Percentiles rank a stretch among this genome's conserved stretches.
phyloP scores from a whole-genome alignment of 1,284 basidiomycete genomes.

The Fomitopsis schrenkii region DNA sequence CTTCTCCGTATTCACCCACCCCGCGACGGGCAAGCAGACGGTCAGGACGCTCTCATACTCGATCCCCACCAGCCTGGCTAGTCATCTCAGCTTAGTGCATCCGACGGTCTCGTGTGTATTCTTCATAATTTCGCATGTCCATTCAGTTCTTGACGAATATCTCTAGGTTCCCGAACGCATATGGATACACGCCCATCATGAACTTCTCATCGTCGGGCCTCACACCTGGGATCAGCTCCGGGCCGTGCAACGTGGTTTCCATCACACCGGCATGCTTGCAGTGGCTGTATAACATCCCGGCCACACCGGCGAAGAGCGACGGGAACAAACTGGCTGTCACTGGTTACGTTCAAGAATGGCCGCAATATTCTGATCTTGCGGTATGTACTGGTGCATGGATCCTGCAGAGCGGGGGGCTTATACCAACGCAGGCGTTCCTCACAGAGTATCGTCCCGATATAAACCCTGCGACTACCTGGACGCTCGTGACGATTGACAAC shows the following conservation, averaged over 20 bases:
- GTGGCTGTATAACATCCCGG: slow-evolving; percentile 46
- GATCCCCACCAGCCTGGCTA: slow-evolving; percentile 28
- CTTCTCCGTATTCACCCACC: slow-evolving; percentile 32
- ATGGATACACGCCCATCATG: not conserved
- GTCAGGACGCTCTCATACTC: slow-evolving; percentile 35
- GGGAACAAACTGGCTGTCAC: slow-evolving; percentile 50
- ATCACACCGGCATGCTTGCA: slow-evolving; percentile 15
- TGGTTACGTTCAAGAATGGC: slow-evolving; percentile 55
- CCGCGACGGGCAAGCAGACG: slow-evolving; percentile 23
- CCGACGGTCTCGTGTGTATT: not conserved
- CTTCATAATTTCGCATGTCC: not conserved
- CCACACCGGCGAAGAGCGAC: slow-evolving; percentile 37
- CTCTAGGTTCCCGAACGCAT: not conserved
- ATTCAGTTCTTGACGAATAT: not conserved
- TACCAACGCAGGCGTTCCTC: slow-evolving; percentile 41
- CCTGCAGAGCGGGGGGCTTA: not conserved
- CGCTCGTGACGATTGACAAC: slow-evolving; percentile 13
- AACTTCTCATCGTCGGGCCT: not conserved
- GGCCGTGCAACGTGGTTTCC: not conserved
- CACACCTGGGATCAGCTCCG: not conserved
- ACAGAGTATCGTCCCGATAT: slow-evolving; percentile 46
- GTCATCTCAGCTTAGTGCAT: slow-evolving; percentile 28
- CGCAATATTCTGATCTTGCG: slow-evolving; percentile 45
- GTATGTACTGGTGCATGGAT: slow-evolving; percentile 15
- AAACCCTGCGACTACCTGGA: slow-evolving; percentile 17